phyloP scores from a whole-genome alignment of 352 stramenopile species.

The Pseudoperonospora humuli region DNA sequence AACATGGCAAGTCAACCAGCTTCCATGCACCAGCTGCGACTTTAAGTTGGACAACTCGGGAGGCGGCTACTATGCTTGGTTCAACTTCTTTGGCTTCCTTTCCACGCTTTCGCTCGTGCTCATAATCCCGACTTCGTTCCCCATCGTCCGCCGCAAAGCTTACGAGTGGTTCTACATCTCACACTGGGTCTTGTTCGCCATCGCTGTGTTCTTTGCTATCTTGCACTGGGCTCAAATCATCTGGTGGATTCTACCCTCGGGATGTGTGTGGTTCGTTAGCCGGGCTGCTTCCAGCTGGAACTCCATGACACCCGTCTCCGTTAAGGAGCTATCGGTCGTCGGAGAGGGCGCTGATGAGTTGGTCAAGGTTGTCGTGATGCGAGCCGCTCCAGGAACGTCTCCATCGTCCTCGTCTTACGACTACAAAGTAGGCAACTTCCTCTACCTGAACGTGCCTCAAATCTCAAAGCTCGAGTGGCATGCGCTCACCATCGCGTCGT shows the following conservation, averaged over 20 bases:
- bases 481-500: constrained; percentile 46
- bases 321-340: constrained; percentile 30
- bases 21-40: constrained; percentile 45
- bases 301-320: constrained; percentile 27
- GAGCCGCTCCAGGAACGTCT: constrained; percentile 25
- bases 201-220: constrained; percentile 45
- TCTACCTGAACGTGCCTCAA: constrained; percentile 45
- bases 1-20: constrained; percentile 35
- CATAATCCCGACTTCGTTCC: constrained; percentile 49
- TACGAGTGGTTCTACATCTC: constrained; percentile 58
- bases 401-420: constrained; percentile 25
- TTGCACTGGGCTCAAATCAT: constrained; percentile 55
- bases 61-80: constrained; percentile 51
- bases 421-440: constrained; percentile 47
- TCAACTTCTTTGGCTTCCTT: constrained; percentile 50
- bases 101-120: constrained; percentile 39
- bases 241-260: constrained; percentile 45
- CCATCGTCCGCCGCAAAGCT: constrained; percentile 40
- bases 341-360: constrained; percentile 27
- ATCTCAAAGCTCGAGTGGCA: constrained; percentile 58
- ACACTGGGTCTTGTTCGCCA: constrained; percentile 48
- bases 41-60: constrained; percentile 32
- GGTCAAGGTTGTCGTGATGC: constrained; percentile 42
- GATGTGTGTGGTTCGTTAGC: constrained; percentile 48
- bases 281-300: constrained; percentile 41